Evolutionary conservation across 106 monocot species (phyloP).

Genomic region (Vanilla planifolia): DNA sequence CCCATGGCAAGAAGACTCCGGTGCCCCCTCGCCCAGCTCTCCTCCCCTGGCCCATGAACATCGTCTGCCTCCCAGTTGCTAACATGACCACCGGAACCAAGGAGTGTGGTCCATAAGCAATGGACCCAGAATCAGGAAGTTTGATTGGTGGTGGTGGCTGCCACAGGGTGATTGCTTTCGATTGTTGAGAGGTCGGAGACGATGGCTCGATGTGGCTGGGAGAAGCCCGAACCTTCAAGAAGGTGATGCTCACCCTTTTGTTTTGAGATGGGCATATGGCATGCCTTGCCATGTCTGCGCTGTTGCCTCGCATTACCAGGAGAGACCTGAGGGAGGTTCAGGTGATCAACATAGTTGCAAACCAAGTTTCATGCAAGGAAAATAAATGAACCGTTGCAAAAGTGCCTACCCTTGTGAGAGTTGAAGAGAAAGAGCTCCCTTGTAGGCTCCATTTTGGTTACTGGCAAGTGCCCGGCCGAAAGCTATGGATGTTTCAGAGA

Average conservation of each 20-base stretch:
- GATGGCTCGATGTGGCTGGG: slow-evolving; percentile 5
- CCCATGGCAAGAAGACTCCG: slow-evolving; percentile 69
- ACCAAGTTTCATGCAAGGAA: no score
- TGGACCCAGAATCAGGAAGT: slow-evolving; percentile 1
- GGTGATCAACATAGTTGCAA: not conserved
- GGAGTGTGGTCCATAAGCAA: slow-evolving; percentile 25
- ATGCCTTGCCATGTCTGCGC: slow-evolving; percentile 96
- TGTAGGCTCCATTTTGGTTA: slow-evolving; percentile 66
- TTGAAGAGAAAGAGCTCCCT: slow-evolving; percentile 70
- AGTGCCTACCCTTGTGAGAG: slow-evolving; percentile 66
- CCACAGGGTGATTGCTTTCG: slow-evolving; percentile 44
- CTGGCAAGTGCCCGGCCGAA: slow-evolving; percentile 68
- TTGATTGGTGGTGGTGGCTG: slow-evolving; percentile 31
- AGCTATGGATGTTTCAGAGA: slow-evolving; percentile 67
- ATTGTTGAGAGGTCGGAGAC: slow-evolving; percentile 10
- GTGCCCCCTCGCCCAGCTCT: slow-evolving; percentile 30
- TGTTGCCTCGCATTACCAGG: slow-evolving; percentile 95
- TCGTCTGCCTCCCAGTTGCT: slow-evolving; percentile 12
- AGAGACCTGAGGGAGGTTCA: slow-evolving; percentile 58
- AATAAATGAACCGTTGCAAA: not conserved
- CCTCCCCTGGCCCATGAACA: slow-evolving; percentile 16
- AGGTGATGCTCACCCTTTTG: slow-evolving; percentile 62
- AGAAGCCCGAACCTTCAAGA: slow-evolving; percentile 59
- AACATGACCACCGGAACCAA: slow-evolving; percentile 35
- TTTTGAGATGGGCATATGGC: slow-evolving; percentile 76